Evolutionary conservation across 192 early-diverging fungal genomes (phyloP), one percentile per base, ranked within the genome.

Genomic region (Linnemannia schmuckeri): DNA sequence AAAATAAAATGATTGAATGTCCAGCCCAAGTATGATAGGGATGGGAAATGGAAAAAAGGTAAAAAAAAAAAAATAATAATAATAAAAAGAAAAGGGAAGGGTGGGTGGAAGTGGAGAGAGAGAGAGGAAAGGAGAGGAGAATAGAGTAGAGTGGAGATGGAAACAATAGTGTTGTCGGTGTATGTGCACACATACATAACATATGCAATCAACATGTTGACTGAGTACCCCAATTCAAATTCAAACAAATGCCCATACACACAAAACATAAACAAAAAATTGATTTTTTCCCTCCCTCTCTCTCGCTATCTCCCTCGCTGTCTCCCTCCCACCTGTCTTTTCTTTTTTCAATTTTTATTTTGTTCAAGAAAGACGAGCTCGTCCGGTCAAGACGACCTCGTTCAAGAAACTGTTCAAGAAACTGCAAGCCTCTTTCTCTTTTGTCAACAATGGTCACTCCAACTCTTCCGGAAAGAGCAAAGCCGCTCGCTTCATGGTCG

Each of bases 321-420:
- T 6, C 46, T 74, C 41, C 46, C 40, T 42, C 8, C 15, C 27
- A 73, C 13, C 33, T 30, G 17, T 44, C 27, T 46, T 10, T 15
- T 44, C 72, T 74, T 22, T 52, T 52, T 4, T 70, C 18, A 18
- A 38, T 40, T n/a, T 27, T 37, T 24, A 57, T 57, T 57, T 57
- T 9, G 55, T 57, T 57, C 55, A 57, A 57, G 55, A 57, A 57
- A 57, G 55, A 57, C 55, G 55, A 57, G 55, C 9, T 57, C n/a
- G 49, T 57, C 55, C n/a, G 24, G 22, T 27, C 55, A 57, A 57
- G 55, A 57, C 55, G n/a, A 57, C 55, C 6, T 22, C 0, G 52
- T 55, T 55, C 55, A 57, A 82, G 76, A 82, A 82, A 73, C 27
- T 70, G 38, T 71, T 76, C 71, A 35, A 20, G 9, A 61, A 35